Evolutionary conservation across 495 filamentous ascomycete genomes (phyloP), one percentile per base, ranked within the genome.

Genomic region (Lasiosphaeria miniovina): DNA sequence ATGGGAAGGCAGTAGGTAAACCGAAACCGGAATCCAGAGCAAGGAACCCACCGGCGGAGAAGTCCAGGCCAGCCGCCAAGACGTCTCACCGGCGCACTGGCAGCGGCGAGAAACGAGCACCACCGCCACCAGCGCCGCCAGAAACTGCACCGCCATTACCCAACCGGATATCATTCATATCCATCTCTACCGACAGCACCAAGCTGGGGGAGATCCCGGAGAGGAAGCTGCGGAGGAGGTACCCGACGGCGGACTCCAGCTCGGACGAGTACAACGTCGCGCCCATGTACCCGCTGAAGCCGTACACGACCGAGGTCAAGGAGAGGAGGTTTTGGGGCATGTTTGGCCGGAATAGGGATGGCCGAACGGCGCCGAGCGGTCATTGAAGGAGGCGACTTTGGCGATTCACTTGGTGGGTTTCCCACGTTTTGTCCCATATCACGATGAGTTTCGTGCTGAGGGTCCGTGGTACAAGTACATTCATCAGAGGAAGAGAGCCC

Each of bases 151-250:
- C 53, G 46, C 31, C 49, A 56, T 14, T 34, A 6, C 32, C 52
- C 3, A 69, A 68, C 31, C 49, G 73, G 33, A 52, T 68, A 7
- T 75, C 73, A 8, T 53, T 71, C 6, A 58, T 66, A 52, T 71
- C 73, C 3, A 66, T 71, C 48, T 55, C 71, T 0, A 65, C 66
- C 1, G 68, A 65, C 40, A 75, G 71, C 64, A 75, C 73, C 17
- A 71, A 68, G 54, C 68, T 75, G 8, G 73, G 73, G 3, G 73
- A 75, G 43, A 70, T 75, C 2, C 66, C 71, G 0, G 62, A 70
- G 31, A 59, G 65, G 17, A 72, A 62, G 51, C 65, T 64, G 65
- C 58, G 60, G 8, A 58, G 65, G 6, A 56, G 59, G 40, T 57
- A 64, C 24, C 43, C 46, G 3, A 51, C 57, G 7, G 52, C 33